Percentiles rank a stretch among this genome's conserved stretches.
These are phyloP conservation scores for Chytriomyces hyalinus DNA, from an alignment of 192 early-diverging fungal genomes.

Conservation along the genomic window DNA sequence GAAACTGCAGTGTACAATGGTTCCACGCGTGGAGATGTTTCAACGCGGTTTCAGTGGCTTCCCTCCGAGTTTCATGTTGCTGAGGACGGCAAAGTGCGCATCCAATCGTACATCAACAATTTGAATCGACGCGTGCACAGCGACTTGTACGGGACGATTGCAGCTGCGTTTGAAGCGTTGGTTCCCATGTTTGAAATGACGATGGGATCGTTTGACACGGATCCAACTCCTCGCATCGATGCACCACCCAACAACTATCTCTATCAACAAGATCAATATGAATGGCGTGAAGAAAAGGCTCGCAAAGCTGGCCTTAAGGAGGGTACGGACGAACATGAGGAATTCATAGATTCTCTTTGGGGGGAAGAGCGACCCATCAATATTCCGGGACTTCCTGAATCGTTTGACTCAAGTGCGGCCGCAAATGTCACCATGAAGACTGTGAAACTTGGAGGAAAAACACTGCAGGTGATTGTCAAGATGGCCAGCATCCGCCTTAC, in stretches of 20 bases:
- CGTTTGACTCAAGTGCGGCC: conserved; percentile 28
- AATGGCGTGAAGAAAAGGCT: conserved; percentile 6
- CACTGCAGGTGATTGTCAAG: conserved; percentile 72
- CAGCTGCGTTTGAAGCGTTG: conserved; percentile 55
- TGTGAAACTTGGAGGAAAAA: conserved; percentile 36
- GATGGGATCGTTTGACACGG: conserved; percentile 3
- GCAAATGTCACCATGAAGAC: not conserved
- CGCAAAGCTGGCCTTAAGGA: not conserved
- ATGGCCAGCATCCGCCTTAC: conserved; percentile 71
- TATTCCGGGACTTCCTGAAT: conserved; percentile 26
- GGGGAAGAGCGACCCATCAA: conserved; percentile 20
- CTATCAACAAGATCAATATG: conserved; percentile 5
- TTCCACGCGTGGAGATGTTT: conserved; percentile 13
- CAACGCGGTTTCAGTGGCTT: conserved; percentile 63
- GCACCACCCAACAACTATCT: conserved; percentile 1
- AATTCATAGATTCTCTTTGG: conserved; percentile 28
- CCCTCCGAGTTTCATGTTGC: conserved; percentile 67
- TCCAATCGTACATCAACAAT: conserved; percentile 79
- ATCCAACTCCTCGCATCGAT: conserved; percentile 4
- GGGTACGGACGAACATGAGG: conserved; percentile 9
- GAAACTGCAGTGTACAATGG: not conserved
- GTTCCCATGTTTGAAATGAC: conserved; percentile 68
- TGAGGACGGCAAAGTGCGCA: conserved; percentile 50
- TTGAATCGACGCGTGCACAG: conserved; percentile 57
- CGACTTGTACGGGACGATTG: conserved; percentile 59